These are phyloP conservation scores for Populus hybrid DNA, from an alignment of 441 rosid species.

Conservation along the genomic window DNA sequence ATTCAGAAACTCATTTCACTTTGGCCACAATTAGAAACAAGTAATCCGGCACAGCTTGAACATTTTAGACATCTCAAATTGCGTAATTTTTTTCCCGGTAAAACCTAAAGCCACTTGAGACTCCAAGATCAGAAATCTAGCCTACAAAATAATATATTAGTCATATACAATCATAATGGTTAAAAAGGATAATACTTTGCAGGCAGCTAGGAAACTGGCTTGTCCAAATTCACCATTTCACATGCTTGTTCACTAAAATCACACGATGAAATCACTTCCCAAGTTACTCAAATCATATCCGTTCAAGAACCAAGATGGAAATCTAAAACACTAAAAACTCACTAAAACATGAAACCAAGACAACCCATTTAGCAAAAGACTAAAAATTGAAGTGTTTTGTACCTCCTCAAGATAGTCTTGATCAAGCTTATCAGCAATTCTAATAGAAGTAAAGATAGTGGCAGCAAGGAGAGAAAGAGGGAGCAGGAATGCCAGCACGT, in stretches of 20 bases:
- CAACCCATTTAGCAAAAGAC: neutral
- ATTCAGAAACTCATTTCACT: neutral
- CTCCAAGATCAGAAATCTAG: neutral
- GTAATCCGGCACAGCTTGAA: neutral
- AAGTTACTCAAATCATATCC: neutral
- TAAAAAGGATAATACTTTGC: neutral
- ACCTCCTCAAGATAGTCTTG: conserved; percentile 74
- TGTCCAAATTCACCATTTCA: neutral
- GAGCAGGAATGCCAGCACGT: conserved; percentile 55
- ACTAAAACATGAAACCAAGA: neutral
- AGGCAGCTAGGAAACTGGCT: neutral
- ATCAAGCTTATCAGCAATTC: conserved; percentile 71
- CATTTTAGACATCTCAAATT: neutral
- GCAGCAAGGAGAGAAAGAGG: conserved; percentile 65
- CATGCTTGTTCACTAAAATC: neutral
- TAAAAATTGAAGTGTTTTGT: conserved; percentile 2
- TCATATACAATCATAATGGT: neutral
- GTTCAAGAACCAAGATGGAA: neutral
- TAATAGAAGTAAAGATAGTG: conserved; percentile 65
- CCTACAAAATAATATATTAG: neutral
- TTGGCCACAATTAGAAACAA: neutral
- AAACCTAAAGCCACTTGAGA: neutral
- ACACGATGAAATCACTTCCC: neutral
- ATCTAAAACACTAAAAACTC: neutral
- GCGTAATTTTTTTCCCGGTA: neutral